Conservation (phyloP, 129 eudicot species). For the Lactuca sativa region DNA sequence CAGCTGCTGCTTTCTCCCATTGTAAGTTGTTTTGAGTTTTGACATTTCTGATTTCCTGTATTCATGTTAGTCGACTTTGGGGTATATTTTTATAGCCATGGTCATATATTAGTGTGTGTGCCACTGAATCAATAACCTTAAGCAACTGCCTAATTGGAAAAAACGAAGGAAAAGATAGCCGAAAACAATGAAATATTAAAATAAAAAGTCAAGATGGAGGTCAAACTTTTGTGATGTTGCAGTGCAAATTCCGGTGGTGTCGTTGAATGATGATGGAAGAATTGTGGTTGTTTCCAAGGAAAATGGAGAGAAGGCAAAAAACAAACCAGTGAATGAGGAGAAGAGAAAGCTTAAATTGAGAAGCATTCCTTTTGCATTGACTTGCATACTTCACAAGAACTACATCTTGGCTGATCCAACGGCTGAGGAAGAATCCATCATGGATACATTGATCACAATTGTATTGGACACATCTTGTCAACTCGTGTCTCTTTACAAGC, state of each 20-base stretch:
- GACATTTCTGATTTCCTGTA: constrained; percentile 10
- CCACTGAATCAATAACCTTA: no score
- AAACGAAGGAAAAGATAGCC: no score
- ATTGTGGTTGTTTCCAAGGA: constrained; percentile 66
- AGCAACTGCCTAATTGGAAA: no score
- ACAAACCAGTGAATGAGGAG: constrained; percentile 77
- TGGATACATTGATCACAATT: constrained; percentile 74
- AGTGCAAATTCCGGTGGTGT: constrained; percentile 92
- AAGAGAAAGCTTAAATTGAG: constrained; percentile 69
- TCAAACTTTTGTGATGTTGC: constrained; percentile 26
- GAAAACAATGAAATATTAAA: not conserved
- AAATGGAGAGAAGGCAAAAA: constrained; percentile 44
- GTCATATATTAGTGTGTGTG: no score
- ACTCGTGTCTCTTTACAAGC: constrained; percentile 80
- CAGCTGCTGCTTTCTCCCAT: constrained; percentile 84
- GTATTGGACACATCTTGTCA: constrained; percentile 77
- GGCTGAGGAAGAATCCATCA: constrained; percentile 85
- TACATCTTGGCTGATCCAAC: constrained; percentile 89
- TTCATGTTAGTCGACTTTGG: not conserved
- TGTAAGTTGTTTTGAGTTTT: constrained; percentile 49
- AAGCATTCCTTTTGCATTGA: constrained; percentile 57
- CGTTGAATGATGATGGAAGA: constrained; percentile 87
- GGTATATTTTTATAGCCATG: not conserved
- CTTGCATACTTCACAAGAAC: constrained; percentile 82
- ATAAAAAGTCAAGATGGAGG: not conserved